Conservation (phyloP, 805 yeast genomes). For the Saccharomycopsis sp. region DNA sequence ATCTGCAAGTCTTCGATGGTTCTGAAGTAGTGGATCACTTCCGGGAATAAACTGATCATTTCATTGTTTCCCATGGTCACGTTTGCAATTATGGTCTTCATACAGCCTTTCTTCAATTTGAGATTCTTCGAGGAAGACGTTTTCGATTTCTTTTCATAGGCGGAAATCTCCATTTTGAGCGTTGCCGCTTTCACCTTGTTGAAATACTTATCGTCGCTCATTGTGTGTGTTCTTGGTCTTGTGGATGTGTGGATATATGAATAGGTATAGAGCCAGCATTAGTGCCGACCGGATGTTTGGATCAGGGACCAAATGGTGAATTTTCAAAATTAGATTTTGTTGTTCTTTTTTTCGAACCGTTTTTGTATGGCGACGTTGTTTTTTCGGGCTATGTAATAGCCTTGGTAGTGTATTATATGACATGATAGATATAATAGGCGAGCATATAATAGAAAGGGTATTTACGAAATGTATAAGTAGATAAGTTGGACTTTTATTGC, state of each 20-base stretch:
- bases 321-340: not conserved
- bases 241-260: too few species aligned
- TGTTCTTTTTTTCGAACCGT: not conserved
- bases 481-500: not conserved
- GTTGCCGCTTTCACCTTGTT: slow-evolving; percentile 27
- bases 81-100: slow-evolving; percentile 76
- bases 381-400: too few species aligned
- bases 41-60: slow-evolving; percentile 59
- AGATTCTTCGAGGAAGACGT: slow-evolving; percentile 23
- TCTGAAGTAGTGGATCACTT: slow-evolving; percentile 47
- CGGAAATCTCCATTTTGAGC: slow-evolving; percentile 27
- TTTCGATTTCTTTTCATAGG: slow-evolving; percentile 35
- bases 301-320: not conserved
- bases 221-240: not conserved
- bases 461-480: not conserved
- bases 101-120: slow-evolving; percentile 38
- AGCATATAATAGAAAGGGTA: too few species aligned
- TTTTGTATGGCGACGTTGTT: not conserved
- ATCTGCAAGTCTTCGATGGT: slow-evolving; percentile 59
- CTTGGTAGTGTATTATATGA: too few species aligned
- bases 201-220: slow-evolving; percentile 19
- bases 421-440: too few species aligned
- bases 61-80: slow-evolving; percentile 78
- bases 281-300: too few species aligned
- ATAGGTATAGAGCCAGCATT: too few species aligned